Base-by-base conservation (phyloP, 1,139 yeast genomes). In the Taphrina communis region DNA sequence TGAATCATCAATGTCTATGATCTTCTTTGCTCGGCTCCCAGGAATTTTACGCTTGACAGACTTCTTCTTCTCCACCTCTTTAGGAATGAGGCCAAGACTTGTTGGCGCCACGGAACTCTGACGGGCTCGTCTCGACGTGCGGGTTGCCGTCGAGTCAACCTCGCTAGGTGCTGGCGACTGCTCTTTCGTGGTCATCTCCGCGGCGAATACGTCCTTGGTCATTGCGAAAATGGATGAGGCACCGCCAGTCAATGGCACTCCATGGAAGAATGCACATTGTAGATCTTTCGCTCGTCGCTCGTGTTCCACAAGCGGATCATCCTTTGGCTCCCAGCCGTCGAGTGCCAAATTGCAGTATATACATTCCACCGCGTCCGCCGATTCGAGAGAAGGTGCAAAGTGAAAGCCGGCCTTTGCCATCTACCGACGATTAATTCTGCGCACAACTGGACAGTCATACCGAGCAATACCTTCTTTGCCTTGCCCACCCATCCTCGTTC, bases 401-500 rank as follows among this genome's bases (percentile, higher is more conserved):
- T 82, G 87, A 76, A 90, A 90, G 0, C 97, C 97, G 38, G 85
- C 82, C 46, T 82, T 82, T 0, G 91, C 90, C 82, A 88, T 79
- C 21, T 72, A 48, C 58, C 2, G 11, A 2, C 2, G 6, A 1
- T 46, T n/a, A 50, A n/a, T 50, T n/a, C n/a, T 14, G 11, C 12
- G 8, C n/a, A 21, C 31, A 25, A 4, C 31, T 50, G 53, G 19
- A 8, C 12, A 9, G 8, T 17, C 0, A 11, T 11, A 1, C 6
- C 21, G 53, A 8, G 68, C 71, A 17, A 77, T 75, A 75, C 78
- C 70, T 39, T 80, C 76, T 63, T 0, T 83, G 61, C 55, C 25
- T 63, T 82, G 0, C 89, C 85, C 8, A 73, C 75, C 72, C 80
- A 78, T n/a, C 78, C 79, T 7, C 76, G 74, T 12, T 75, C 74